These are phyloP conservation scores for Cyberlindnera euphorbiae DNA, from an alignment of 805 yeast species.

Conservation along the genomic window DNA sequence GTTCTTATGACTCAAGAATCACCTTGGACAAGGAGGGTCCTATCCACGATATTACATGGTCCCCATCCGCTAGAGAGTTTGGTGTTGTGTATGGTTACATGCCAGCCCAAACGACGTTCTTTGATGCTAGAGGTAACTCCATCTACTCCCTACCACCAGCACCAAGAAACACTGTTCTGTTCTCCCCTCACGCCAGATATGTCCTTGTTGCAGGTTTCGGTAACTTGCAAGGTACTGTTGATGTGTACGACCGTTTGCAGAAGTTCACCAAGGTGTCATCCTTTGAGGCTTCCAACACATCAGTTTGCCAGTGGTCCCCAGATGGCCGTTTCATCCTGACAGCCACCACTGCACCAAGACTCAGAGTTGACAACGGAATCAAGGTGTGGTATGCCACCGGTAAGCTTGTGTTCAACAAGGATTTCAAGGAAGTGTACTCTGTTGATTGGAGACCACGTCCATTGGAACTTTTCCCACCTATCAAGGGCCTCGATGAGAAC, in stretches of 20 bases:
- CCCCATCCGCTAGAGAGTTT: slow-evolving; percentile 92
- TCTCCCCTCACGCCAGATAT: slow-evolving; percentile 91
- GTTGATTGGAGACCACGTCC: slow-evolving; percentile 78
- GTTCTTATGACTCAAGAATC: slow-evolving; percentile 86
- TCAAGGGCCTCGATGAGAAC: slow-evolving; percentile 41
- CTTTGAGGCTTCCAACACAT: slow-evolving; percentile 89
- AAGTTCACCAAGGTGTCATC: slow-evolving; percentile 75
- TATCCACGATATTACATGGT: slow-evolving; percentile 96
- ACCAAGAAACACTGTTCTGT: slow-evolving; percentile 83
- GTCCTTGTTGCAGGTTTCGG: slow-evolving; percentile 97
- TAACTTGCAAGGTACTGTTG: slow-evolving; percentile 93
- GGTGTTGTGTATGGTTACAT: slow-evolving; percentile 96
- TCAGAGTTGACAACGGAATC: slow-evolving; percentile 93
- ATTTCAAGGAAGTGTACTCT: slow-evolving; percentile 73
- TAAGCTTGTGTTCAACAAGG: slow-evolving; percentile 68
- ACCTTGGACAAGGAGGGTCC: slow-evolving; percentile 91
- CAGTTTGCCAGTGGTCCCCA: slow-evolving; percentile 98
- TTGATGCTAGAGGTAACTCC: slow-evolving; percentile 88
- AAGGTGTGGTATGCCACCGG: slow-evolving; percentile 93
- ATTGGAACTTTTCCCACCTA: slow-evolving; percentile 29
- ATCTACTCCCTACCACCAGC: slow-evolving; percentile 80
- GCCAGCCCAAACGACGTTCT: slow-evolving; percentile 95
- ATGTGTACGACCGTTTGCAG: slow-evolving; percentile 86
- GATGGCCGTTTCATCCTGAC: slow-evolving; percentile 91
- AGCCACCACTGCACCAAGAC: slow-evolving; percentile 95